Evolutionary conservation across 83 land plant genomes (phyloP).

Genomic region (Larix sibirica): DNA sequence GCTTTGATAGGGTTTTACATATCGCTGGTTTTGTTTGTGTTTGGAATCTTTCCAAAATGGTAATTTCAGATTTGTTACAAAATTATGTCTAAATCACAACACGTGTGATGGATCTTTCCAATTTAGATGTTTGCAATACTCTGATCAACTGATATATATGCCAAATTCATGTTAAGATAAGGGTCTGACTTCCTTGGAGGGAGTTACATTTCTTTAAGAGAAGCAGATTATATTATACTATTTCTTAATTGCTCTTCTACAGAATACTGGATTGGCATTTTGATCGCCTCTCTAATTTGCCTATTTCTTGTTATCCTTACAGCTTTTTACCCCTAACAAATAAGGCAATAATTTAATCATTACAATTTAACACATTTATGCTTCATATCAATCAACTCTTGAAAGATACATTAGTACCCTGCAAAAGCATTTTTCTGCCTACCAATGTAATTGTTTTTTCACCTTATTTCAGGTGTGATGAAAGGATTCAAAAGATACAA

Average conservation of each 20-base stretch:
- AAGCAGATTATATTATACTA: too few species aligned
- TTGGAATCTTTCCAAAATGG: background rate
- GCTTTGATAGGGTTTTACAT: background rate
- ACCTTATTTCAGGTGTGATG: conserved; percentile 43
- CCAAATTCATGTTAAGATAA: too few species aligned
- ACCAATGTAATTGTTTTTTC: background rate
- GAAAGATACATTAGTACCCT: background rate
- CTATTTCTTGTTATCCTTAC: background rate
- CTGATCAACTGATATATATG: too few species aligned
- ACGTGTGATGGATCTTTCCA: too few species aligned
- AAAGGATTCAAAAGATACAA: conserved; percentile 40
- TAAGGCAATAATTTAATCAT: background rate
- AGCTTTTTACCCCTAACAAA: background rate
- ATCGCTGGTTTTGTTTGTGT: background rate
- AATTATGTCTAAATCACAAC: too few species aligned
- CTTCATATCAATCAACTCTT: background rate
- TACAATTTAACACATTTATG: background rate
- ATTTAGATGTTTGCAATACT: too few species aligned
- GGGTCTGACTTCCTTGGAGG: too few species aligned
- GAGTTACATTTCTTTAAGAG: too few species aligned
- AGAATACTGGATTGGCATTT: background rate
- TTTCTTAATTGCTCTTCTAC: too few species aligned
- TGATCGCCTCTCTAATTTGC: background rate
- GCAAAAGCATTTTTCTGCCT: background rate
- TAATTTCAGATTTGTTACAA: background rate